A percentile compares a stretch with the other conserved stretches of the same genome.
These are phyloP conservation scores for Candida namnaoensis DNA, from an alignment of 805 yeast species.

Conservation along the genomic window DNA sequence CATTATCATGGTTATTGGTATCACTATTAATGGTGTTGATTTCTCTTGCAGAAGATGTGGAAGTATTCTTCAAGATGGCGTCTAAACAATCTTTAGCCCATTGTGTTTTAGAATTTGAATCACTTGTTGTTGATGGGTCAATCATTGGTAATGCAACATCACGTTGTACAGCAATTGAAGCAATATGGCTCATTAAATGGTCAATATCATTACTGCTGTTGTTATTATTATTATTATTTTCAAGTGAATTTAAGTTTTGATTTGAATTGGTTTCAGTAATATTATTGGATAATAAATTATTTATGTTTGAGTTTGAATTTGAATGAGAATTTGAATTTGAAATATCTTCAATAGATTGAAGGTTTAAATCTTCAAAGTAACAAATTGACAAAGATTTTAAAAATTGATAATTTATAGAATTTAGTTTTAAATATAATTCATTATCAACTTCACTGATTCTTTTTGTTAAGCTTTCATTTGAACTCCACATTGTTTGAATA, in stretches of 20 bases:
- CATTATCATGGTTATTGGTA: neutral
- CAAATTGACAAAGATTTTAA: slow-evolving; percentile 10
- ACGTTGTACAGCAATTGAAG: slow-evolving; percentile 16
- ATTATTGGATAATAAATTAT: too few relatives aligned
- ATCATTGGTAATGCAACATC: slow-evolving; percentile 10
- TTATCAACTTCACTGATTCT: too few relatives aligned
- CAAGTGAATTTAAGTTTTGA: too few relatives aligned
- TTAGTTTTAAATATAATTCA: too few relatives aligned
- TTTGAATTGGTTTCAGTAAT: too few relatives aligned
- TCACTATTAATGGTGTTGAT: neutral
- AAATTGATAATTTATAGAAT: slow-evolving; percentile 7
- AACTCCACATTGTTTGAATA: neutral
- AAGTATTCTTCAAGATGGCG: slow-evolving; percentile 2
- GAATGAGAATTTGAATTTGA: too few relatives aligned
- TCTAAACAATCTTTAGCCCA: slow-evolving; percentile 19
- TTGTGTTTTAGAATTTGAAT: slow-evolving; percentile 3
- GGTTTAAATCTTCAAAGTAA: slow-evolving; percentile 11
- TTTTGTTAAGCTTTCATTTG: too few relatives aligned
- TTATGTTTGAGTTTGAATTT: too few relatives aligned
- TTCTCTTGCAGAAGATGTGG: too few relatives aligned
- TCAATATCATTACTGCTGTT: slow-evolving; percentile 6
- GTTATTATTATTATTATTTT: too few relatives aligned
- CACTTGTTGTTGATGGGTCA: slow-evolving; percentile 6
- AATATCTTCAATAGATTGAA: too few relatives aligned
- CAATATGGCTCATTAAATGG: slow-evolving; percentile 16